Conservation (phyloP, 768 basidiomycete genomes). For the Gelatoporia subvermispora region DNA sequence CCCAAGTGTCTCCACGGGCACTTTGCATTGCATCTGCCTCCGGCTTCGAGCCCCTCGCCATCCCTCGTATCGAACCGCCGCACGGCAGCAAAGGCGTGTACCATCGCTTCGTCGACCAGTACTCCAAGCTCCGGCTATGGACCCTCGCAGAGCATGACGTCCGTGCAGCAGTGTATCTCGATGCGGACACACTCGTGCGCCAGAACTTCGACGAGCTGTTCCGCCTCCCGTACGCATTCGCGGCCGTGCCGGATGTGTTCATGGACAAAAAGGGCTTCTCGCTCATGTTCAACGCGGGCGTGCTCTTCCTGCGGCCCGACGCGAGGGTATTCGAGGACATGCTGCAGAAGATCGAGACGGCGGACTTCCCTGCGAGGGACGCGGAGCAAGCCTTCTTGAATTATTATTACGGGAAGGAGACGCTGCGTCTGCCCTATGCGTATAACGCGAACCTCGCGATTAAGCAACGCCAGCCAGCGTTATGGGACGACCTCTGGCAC, state of each 20-base stretch:
- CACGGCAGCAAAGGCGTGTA: conserved; percentile 30
- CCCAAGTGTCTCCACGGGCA: conserved; percentile 32
- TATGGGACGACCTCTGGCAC: conserved; percentile 26
- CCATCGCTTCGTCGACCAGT: conserved; percentile 35
- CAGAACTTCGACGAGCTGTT: conserved; percentile 43
- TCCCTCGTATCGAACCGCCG: conserved; percentile 35
- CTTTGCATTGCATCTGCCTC: conserved; percentile 34
- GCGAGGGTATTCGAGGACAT: conserved; percentile 23
- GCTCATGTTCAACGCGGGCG: conserved; percentile 34
- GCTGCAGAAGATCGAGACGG: conserved; percentile 32
- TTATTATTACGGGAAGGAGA: conserved; percentile 29
- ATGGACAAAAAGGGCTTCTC: conserved; percentile 27
- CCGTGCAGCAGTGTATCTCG: conserved; percentile 30
- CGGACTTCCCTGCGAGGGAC: conserved; percentile 30
- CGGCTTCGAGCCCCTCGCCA: conserved; percentile 34
- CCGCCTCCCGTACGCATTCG: conserved; percentile 35
- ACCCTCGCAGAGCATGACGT: conserved; percentile 26
- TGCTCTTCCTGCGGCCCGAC: conserved; percentile 27
- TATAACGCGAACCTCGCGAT: conserved; percentile 33
- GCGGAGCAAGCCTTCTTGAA: conserved; percentile 42
- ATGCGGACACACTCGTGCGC: conserved; percentile 39
- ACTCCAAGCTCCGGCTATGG: conserved; percentile 41
- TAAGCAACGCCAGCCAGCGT: conserved; percentile 21
- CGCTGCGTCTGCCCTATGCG: conserved; percentile 26
- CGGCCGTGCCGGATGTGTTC: conserved; percentile 37